Conservation (phyloP, 2,329 filamentous ascomycete species). For the Nemania bipapillata region DNA sequence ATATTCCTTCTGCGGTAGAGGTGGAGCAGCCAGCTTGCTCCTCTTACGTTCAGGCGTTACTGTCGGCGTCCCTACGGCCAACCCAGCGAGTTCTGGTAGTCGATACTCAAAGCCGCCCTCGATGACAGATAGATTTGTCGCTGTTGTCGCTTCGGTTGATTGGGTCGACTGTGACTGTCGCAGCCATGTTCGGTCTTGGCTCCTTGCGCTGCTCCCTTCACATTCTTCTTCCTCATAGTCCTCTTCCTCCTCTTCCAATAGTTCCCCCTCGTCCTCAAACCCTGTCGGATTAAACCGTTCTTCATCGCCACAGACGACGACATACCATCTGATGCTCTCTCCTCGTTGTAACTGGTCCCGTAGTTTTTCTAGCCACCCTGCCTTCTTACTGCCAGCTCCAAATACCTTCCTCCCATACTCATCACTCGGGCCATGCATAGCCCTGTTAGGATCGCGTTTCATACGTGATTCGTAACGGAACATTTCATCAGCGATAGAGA, state of each 20-base stretch:
- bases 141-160: conserved; percentile 38
- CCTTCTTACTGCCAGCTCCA: conserved; percentile 50
- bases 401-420: conserved; percentile 51
- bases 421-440: conserved; percentile 56
- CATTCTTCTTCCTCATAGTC: conserved; percentile 42
- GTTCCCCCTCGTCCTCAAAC: conserved; percentile 59
- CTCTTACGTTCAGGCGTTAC: conserved; percentile 41
- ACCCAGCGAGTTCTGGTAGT: conserved; percentile 46
- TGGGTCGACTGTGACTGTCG: conserved; percentile 41
- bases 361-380: conserved; percentile 67
- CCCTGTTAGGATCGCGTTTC: conserved; percentile 47
- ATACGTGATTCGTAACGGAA: conserved; percentile 62
- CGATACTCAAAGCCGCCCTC: conserved; percentile 51
- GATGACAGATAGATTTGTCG: conserved; percentile 36
- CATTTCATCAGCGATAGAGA: conserved; percentile 65
- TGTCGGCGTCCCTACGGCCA: conserved; percentile 38
- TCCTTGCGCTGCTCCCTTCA: conserved; percentile 37
- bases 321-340: conserved; percentile 69
- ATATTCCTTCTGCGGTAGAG: conserved; percentile 33
- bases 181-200: conserved; percentile 35
- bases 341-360: conserved; percentile 67
- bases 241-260: conserved; percentile 52
- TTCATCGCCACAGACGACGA: conserved; percentile 71
- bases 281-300: conserved; percentile 60
- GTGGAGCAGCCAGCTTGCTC: conserved; percentile 29